Evolutionary conservation across 164 flowering plant species (phyloP), one percentile per base, ranked within the genome.

Genomic region (Pachysandra terminalis): DNA sequence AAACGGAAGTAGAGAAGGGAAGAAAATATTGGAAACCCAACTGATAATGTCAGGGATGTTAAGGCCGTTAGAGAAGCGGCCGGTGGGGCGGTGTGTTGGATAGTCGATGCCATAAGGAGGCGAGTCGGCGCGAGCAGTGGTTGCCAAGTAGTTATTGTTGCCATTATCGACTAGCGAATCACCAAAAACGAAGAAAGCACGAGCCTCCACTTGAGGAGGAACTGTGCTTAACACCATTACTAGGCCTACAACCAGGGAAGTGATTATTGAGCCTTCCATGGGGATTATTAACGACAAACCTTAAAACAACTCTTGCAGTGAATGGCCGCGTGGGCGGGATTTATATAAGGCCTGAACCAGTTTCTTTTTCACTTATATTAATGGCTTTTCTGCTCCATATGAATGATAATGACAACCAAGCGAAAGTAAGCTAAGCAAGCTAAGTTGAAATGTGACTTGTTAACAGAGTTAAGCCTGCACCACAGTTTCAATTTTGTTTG

Each of bases 21-120:
- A 10, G 49, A 66, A 22, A 26, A 22, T n/a, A n/a, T n/a, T n/a
- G 19, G 52, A 27, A 32, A 56, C 68, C 66, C 15, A 61, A 91
- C 95, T 85, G 69, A 91, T 83, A 68, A 91, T 56, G 77, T 91
- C 97, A 17, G 97, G 93, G 58, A 91, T 73, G 85, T 83, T 86
- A 12, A 82, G 77, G 74, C 95, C 95, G 67, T 91, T 91, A 13
- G 95, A 89, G 85, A 91, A 91, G 3, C 97, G 91, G 17, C 97
- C 97, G 19, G 94, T 86, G 51, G 97, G 80, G 2, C 73, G 83
- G 58, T 68, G 87, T 22, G 85, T 79, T 0, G 97, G 95, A 23
- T 77, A 85, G 59, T 91, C 95, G 24, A 91, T 76, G 71, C 97
- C 96, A 40, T 91, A 89, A 9, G 97, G 97, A 1, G 89, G 86